Evolutionary conservation across 352 stramenopile genomes (phyloP).

Genomic region (Globisporangium spiculum): DNA sequence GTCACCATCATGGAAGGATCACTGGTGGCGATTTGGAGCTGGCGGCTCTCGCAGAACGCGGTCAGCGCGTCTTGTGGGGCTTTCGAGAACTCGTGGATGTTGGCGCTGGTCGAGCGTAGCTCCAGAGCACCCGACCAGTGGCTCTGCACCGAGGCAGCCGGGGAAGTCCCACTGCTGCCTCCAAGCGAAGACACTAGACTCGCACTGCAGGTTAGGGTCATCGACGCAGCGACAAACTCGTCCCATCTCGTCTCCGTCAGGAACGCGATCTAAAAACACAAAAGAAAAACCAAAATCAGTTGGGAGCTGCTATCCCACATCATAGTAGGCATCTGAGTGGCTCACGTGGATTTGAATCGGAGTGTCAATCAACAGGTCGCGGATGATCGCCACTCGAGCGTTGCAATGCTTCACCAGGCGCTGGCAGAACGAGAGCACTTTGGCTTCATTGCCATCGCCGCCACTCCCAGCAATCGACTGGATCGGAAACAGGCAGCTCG

Average conservation of each 20-base stretch:
- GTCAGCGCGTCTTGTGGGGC: constrained; percentile 30
- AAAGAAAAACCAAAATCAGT: background rate
- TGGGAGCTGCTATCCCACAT: background rate
- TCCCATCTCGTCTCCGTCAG: constrained; percentile 69
- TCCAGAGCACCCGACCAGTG: constrained; percentile 43
- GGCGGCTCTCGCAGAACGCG: constrained; percentile 31
- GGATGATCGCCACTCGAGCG: constrained; percentile 31
- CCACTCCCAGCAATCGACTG: constrained; percentile 3
- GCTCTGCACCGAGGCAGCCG: background rate
- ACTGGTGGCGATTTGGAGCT: constrained; percentile 6
- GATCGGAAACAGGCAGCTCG: constrained; percentile 13
- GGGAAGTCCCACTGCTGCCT: background rate
- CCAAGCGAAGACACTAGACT: background rate
- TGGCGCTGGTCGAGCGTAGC: constrained; percentile 44
- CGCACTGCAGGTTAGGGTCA: constrained; percentile 33
- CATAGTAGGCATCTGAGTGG: background rate
- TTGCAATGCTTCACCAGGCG: constrained; percentile 27
- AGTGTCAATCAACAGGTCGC: constrained; percentile 54
- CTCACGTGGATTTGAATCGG: constrained; percentile 58
- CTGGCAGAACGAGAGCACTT: constrained; percentile 39
- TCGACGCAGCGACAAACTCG: constrained; percentile 38
- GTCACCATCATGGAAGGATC: background rate
- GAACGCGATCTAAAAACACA: constrained; percentile 43
- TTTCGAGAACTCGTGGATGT: constrained; percentile 43
- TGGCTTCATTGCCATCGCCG: background rate